Percentiles rank a stretch among this genome's conserved stretches.
Evolutionary conservation across 306 rosid species (phyloP).

Genomic region (Rosa lucieae): DNA sequence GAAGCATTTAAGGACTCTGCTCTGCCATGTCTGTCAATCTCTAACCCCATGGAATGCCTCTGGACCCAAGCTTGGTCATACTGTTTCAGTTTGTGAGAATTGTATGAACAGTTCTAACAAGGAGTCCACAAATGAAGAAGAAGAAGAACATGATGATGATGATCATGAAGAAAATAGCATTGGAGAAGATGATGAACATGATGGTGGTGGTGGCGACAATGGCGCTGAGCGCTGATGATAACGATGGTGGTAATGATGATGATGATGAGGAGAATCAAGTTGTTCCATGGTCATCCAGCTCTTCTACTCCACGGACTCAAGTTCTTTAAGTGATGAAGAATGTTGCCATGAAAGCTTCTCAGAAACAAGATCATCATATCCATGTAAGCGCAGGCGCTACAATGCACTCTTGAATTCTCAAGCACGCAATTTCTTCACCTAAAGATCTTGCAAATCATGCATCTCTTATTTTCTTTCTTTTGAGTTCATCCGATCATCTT

Average conservation of each 20-base stretch:
- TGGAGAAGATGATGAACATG: neutral
- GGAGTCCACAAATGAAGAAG: neutral
- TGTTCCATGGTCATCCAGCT: slow-evolving; percentile 61
- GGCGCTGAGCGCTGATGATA: neutral
- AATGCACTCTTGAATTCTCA: slow-evolving; percentile 9
- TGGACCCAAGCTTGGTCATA: slow-evolving; percentile 66
- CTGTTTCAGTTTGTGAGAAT: slow-evolving; percentile 52
- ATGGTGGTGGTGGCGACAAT: neutral
- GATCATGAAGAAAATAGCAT: neutral
- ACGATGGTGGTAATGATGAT: neutral
- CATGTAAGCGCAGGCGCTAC: neutral
- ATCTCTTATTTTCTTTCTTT: neutral
- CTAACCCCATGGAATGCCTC: slow-evolving; percentile 68
- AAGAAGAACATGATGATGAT: neutral
- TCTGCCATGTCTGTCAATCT: slow-evolving; percentile 71
- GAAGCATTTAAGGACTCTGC: slow-evolving; percentile 63
- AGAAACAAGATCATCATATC: slow-evolving; percentile 9
- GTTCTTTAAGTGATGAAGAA: slow-evolving; percentile 47
- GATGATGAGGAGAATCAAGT: slow-evolving; percentile 75
- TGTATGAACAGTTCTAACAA: slow-evolving; percentile 31
- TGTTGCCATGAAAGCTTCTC: slow-evolving; percentile 22
- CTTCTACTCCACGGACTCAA: slow-evolving; percentile 43
- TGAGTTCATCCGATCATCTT: neutral
- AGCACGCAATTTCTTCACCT: slow-evolving; percentile 8
- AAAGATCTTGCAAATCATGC: neutral